Percentiles rank a stretch among this genome's conserved stretches.
These are phyloP conservation scores for Ceratocystis cacaofunesta DNA, from an alignment of 2,329 filamentous ascomycete species.

Conservation along the genomic window DNA sequence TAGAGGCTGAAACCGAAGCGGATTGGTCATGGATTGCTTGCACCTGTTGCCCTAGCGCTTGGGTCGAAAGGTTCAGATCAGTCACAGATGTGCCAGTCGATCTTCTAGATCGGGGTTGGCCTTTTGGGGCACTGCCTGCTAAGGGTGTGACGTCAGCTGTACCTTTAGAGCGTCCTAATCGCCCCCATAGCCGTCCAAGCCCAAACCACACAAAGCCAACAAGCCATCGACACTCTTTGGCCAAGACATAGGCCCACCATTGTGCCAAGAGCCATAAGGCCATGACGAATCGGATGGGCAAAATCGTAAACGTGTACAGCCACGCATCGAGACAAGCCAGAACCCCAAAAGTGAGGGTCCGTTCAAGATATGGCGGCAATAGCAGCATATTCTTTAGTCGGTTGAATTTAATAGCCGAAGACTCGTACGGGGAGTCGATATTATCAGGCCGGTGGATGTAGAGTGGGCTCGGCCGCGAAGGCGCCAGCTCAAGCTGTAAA, in stretches of 20 bases:
- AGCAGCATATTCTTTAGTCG: conserved; percentile 77
- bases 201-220: conserved; percentile 66
- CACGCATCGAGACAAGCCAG: conserved; percentile 88
- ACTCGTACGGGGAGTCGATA: conserved; percentile 65
- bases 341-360: conserved; percentile 72
- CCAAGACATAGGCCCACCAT: conserved; percentile 63
- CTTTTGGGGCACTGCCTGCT: background rate
- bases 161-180: conserved; percentile 19
- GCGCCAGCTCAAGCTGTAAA: conserved; percentile 48
- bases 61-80: background rate
- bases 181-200: conserved; percentile 60
- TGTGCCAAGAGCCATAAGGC: conserved; percentile 59
- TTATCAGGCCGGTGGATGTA: conserved; percentile 47
- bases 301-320: conserved; percentile 91
- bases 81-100: background rate
- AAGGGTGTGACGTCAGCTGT: background rate
- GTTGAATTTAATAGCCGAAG: conserved; percentile 81
- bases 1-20: background rate
- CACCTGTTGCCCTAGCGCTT: background rate
- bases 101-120: background rate
- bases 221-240: conserved; percentile 57
- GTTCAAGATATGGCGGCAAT: conserved; percentile 67
- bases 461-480: conserved; percentile 46
- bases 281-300: conserved; percentile 75
- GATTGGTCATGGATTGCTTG: background rate